Percentiles rank a stretch among this genome's conserved stretches.
Conservation (phyloP, 83 land plant species). For the Diphasiastrum complanatum region DNA sequence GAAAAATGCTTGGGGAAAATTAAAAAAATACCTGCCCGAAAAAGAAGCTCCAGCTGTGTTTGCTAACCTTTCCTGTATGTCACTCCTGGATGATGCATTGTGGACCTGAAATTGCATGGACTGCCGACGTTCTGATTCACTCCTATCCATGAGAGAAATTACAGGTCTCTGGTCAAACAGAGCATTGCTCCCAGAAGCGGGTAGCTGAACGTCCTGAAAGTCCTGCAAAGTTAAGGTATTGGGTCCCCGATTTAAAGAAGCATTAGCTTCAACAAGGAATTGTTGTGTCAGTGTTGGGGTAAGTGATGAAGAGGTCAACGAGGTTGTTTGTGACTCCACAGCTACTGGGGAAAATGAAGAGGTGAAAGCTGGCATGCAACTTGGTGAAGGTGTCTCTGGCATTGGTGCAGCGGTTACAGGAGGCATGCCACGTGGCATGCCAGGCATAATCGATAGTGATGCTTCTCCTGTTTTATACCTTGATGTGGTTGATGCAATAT, state of each 20-base stretch:
- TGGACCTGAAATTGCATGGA: neutral
- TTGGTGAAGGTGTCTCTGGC: constrained; percentile 1
- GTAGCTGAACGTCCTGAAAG: neutral
- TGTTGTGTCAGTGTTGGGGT: neutral
- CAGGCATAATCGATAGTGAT: no score
- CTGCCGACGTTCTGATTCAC: neutral
- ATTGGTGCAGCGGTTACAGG: neutral
- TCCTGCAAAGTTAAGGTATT: neutral
- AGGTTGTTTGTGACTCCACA: neutral
- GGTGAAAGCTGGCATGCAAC: neutral
- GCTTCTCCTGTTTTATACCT: no score
- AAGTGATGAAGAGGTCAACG: neutral
- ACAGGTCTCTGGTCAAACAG: constrained; percentile 2
- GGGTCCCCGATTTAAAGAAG: neutral
- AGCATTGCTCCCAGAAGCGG: no score
- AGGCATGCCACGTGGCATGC: neutral
- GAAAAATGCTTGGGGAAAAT: no score
- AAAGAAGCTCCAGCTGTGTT: neutral
- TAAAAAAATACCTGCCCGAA: neutral
- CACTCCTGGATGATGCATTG: neutral
- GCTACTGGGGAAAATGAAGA: neutral
- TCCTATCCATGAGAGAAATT: neutral
- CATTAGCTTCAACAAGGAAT: neutral
- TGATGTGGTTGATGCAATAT: no score
- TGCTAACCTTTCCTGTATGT: neutral